Base-by-base conservation (phyloP, 768 basidiomycete species). In the Calocybe indica region DNA sequence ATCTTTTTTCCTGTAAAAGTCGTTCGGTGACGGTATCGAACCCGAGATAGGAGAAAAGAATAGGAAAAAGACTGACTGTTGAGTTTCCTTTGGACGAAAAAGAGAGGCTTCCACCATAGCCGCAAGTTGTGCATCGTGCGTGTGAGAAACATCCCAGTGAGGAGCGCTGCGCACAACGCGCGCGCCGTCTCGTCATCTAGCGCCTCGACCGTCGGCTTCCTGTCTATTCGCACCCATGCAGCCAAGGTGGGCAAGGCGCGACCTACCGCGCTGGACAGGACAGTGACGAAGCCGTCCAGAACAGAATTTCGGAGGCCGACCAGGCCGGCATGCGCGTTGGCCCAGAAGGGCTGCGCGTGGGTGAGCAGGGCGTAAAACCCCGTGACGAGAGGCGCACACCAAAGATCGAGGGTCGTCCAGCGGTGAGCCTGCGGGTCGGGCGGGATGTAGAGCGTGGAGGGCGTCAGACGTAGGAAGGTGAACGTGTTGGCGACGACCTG, bases 311-410 rank as follows among this genome's bases (percentile, higher is more conserved):
- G 65, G 45, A 75, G 55, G 5, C 72, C 68, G 7, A 72, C 62
- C 6, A 84, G 55, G 12, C 81, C 58, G 5, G 60, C 51, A 52
- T 85, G 82, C 36, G 75, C 46, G 30, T 84, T 78, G 1, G 75
- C 78, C 84, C 83, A 93, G 63, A 87, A 86, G 0, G 91, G 87
- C 60, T 94, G 91, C 2, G 88, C 83, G 52, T 92, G 89, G 7
- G 91, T 92, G 44, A 93, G 74, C 48, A 83, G 76, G 45, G 92
- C 83, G 60, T 89, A 93, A 7, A 93, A 60, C 1, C 73, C 86
- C 7, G 90, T 91, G 56, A 83, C 67, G 54, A 83, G 66, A 6
- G 90, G 83, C 7, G 92, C 89, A 63, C 80, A 80, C 92, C 92
- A 95, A 29, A 92, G 62, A 59, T 95, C 93, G 0, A 80, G 76